phyloP scores from a whole-genome alignment of 1,284 basidiomycete genomes.

The Thecaphora frezii region DNA sequence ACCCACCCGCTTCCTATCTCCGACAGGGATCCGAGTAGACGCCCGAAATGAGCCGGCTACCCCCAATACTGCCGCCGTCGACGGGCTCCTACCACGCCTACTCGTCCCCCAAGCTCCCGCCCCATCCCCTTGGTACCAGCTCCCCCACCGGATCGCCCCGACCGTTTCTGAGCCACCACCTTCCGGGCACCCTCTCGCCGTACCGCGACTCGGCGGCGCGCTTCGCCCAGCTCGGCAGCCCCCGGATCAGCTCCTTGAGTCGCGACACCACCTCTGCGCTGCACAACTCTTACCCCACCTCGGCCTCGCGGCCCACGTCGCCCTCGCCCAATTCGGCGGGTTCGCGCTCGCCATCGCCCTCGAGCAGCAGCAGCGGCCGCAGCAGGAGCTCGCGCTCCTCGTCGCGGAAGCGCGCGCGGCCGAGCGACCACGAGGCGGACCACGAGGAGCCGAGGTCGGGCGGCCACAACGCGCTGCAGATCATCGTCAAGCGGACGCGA shows the following conservation, averaged over 20 bases:
- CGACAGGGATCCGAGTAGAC: background rate
- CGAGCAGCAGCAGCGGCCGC: slow-evolving; percentile 7
- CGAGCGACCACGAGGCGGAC: background rate
- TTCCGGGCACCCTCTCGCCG: slow-evolving; percentile 47
- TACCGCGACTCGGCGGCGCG: slow-evolving; percentile 51
- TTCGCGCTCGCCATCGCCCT: slow-evolving; percentile 36
- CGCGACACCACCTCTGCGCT: slow-evolving; percentile 47
- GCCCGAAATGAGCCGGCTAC: slow-evolving; percentile 37
- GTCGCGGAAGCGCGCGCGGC: slow-evolving; percentile 5
- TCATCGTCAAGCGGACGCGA: slow-evolving; percentile 2
- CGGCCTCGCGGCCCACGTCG: slow-evolving; percentile 43
- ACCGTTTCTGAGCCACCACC: slow-evolving; percentile 38
- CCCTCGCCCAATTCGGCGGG: slow-evolving; percentile 17
- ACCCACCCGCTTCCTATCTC: no score
- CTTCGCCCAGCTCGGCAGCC: slow-evolving; percentile 44
- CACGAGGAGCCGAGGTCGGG: background rate
- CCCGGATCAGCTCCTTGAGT: slow-evolving; percentile 50
- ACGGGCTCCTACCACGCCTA: slow-evolving; percentile 18
- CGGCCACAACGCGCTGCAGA: slow-evolving; percentile 4
- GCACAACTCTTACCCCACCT: slow-evolving; percentile 44
- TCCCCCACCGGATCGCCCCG: slow-evolving; percentile 50
- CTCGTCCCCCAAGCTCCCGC: slow-evolving; percentile 33
- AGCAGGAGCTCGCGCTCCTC: slow-evolving; percentile 13
- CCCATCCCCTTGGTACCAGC: slow-evolving; percentile 23
- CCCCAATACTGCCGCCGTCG: slow-evolving; percentile 30